phyloP scores from a whole-genome alignment of 371 early-diverging fungal genomes.

The Haplosporangium sp. region DNA sequence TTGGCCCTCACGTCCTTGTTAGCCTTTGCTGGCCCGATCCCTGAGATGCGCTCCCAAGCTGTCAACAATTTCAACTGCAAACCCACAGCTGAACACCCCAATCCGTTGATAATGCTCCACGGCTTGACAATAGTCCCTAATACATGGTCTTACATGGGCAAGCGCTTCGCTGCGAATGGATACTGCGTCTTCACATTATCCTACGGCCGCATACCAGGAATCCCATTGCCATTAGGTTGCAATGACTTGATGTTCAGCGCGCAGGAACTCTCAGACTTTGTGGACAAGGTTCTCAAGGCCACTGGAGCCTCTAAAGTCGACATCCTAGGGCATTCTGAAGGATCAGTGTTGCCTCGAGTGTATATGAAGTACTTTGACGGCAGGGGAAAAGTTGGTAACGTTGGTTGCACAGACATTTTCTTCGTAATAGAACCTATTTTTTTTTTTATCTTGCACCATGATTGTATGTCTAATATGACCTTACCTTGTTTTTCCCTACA shows the following conservation, averaged over 20 bases:
- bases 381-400: constrained; percentile 9
- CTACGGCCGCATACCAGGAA: constrained; percentile 11
- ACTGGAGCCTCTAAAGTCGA: constrained; percentile 28
- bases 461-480: not conserved
- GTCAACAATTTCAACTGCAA: constrained; percentile 23
- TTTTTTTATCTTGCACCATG: too few species aligned
- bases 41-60: not conserved
- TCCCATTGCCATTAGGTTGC: constrained; percentile 6
- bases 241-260: constrained; percentile 18
- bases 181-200: constrained; percentile 22
- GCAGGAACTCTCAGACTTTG: constrained; percentile 15
- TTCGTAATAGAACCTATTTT: not conserved
- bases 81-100: constrained; percentile 11
- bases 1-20: not conserved
- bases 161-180: constrained; percentile 6
- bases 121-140: constrained; percentile 4
- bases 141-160: constrained; percentile 20
- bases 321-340: constrained; percentile 21
- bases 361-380: constrained; percentile 22
- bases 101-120: constrained; percentile 26
- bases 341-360: constrained; percentile 14
- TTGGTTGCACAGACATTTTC: not conserved
- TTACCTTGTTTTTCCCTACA: not conserved
- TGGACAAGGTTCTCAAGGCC: constrained; percentile 21
- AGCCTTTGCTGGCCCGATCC: not conserved